Percentiles rank a stretch among this genome's conserved stretches.
Evolutionary conservation across 129 eudicot genomes (phyloP).

Genomic region (Scalesia atractyloides): DNA sequence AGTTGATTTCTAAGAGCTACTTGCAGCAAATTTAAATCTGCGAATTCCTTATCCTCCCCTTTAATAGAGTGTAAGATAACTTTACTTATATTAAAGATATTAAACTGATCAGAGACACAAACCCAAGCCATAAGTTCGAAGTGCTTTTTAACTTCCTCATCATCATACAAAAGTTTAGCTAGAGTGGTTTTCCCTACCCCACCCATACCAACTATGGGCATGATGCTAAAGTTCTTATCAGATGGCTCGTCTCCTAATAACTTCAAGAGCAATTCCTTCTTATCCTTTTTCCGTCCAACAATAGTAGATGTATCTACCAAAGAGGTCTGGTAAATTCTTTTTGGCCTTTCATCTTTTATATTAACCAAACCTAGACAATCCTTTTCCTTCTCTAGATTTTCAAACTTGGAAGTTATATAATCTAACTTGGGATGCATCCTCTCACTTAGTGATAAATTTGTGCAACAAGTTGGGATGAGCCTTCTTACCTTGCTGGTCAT

Average conservation of each 20-base stretch:
- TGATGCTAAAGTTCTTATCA: conserved; percentile 1
- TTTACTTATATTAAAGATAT: neutral
- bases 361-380: neutral
- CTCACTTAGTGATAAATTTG: neutral
- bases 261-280: neutral
- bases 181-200: conserved; percentile 10
- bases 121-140: neutral
- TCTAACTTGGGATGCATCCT: conserved; percentile 29
- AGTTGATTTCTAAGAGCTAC: neutral
- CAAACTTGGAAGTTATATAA: conserved; percentile 18
- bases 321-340: neutral
- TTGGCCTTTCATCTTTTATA: neutral
- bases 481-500: conserved; percentile 18
- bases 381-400: conserved; percentile 13
- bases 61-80: neutral
- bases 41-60: neutral
- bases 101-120: conserved; percentile 12
- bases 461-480: neutral
- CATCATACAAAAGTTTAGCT: neutral
- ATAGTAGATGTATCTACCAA: neutral
- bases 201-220: conserved; percentile 7
- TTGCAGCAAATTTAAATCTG: neutral
- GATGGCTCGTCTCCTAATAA: neutral
- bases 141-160: neutral
- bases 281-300: neutral